Evolutionary conservation across 2,329 filamentous ascomycete genomes (phyloP).

Genomic region (Reticulascus tulasneorum): DNA sequence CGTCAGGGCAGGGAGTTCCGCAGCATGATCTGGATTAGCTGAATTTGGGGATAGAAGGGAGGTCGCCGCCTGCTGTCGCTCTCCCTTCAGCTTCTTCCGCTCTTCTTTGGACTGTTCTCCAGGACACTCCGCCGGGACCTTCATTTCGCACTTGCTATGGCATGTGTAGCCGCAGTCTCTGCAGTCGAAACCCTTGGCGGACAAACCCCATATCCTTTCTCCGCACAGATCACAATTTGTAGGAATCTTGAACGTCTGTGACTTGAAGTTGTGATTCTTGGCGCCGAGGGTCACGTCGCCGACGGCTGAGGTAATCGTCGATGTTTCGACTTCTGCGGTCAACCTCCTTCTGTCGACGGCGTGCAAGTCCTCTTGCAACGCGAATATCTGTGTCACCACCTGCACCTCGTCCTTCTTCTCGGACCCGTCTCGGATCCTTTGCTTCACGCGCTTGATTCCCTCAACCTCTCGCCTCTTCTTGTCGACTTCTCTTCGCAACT

Average conservation of each 20-base stretch:
- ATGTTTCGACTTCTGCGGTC: conserved; percentile 87
- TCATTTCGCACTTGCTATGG: conserved; percentile 98
- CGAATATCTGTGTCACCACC: conserved; percentile 77
- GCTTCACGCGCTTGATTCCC: conserved; percentile 65
- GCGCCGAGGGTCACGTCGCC: conserved; percentile 91
- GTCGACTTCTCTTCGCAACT: conserved; percentile 78
- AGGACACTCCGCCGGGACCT: conserved; percentile 92
- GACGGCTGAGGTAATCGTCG: conserved; percentile 85
- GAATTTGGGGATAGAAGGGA: conserved; percentile 44
- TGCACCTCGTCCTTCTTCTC: conserved; percentile 88
- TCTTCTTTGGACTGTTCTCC: conserved; percentile 93
- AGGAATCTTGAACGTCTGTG: conserved; percentile 98
- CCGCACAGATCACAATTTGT: conserved; percentile 97
- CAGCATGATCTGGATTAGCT: conserved; percentile 39
- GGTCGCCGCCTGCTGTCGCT: conserved; percentile 76
- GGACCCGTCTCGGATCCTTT: conserved; percentile 74
- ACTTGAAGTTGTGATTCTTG: conserved; percentile 95
- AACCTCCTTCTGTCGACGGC: conserved; percentile 78
- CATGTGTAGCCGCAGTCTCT: conserved; percentile 96
- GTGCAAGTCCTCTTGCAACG: conserved; percentile 79
- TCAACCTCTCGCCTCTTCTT: conserved; percentile 85
- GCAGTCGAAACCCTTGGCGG: conserved; percentile 94
- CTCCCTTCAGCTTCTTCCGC: conserved; percentile 86
- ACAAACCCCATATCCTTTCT: conserved; percentile 94
- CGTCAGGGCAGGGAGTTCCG: conserved; percentile 63